Evolutionary conservation across 495 filamentous ascomycete genomes (phyloP).

Genomic region (Xylaria scruposa): DNA sequence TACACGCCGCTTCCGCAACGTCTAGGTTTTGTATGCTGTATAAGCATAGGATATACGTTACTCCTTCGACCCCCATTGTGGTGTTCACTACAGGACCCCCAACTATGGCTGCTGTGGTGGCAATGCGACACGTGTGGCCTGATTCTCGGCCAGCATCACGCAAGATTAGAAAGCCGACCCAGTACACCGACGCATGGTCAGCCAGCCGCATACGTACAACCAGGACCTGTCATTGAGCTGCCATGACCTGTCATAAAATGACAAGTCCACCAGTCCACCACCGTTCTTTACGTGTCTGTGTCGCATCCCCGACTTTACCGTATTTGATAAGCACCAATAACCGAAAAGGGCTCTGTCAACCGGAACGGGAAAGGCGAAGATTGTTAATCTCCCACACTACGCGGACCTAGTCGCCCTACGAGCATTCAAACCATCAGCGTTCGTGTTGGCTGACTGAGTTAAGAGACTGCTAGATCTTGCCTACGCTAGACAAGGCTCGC

Average conservation of each 20-base stretch:
- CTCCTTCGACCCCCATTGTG: neutral
- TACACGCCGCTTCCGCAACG: constrained; percentile 11
- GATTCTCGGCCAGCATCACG: constrained; percentile 25
- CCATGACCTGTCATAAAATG: constrained; percentile 23
- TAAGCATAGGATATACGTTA: neutral
- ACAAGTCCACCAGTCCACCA: constrained; percentile 1
- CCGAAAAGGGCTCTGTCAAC: constrained; percentile 5
- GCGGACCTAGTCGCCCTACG: neutral
- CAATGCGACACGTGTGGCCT: constrained; percentile 25
- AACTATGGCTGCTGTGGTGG: constrained; percentile 10
- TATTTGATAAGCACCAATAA: neutral
- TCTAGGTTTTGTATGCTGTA: neutral
- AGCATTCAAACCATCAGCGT: neutral
- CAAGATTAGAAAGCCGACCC: constrained; percentile 19
- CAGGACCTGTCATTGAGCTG: neutral
- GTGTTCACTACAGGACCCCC: neutral
- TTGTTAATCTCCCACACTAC: constrained; percentile 8
- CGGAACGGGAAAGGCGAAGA: constrained; percentile 18
- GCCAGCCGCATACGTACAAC: constrained; percentile 21
- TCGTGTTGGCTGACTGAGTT: constrained; percentile 11
- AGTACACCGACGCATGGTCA: constrained; percentile 23
- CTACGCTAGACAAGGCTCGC: constrained; percentile 12
- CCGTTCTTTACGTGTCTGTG: constrained; percentile 17
- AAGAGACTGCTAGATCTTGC: constrained; percentile 15
- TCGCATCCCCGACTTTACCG: constrained; percentile 1